phyloP scores from a whole-genome alignment of 2,329 filamentous ascomycete species.

The Stemphylium vesicarium region DNA sequence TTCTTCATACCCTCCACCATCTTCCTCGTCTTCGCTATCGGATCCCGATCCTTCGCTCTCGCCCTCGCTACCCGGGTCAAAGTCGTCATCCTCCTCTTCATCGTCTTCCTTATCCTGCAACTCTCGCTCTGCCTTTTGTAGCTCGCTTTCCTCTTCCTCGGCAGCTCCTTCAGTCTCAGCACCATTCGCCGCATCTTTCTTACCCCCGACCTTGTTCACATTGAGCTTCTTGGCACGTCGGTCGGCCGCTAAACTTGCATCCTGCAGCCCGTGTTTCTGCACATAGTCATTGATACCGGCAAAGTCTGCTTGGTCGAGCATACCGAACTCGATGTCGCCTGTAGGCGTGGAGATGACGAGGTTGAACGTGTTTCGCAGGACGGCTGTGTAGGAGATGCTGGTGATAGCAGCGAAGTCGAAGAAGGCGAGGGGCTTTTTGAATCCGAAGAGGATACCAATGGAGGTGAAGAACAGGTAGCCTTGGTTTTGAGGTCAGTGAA shows the following conservation, averaged over 20 bases:
- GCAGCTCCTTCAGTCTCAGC: conserved; percentile 13
- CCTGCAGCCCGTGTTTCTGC: conserved; percentile 66
- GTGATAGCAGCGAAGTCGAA: conserved; percentile 66
- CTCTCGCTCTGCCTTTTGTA: conserved; percentile 48
- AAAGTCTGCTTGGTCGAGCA: conserved; percentile 70
- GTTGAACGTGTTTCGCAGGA: conserved; percentile 71
- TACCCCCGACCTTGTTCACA: conserved; percentile 48
- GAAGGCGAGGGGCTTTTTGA: conserved; percentile 69
- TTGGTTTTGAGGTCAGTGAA: conserved; percentile 39
- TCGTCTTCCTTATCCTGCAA: conserved; percentile 50
- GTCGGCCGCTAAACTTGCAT: conserved; percentile 67
- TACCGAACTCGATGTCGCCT: conserved; percentile 68
- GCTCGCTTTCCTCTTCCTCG: conserved; percentile 47
- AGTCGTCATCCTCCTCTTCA: conserved; percentile 52
- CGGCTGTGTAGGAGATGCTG: conserved; percentile 67
- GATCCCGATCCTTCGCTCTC: conserved; percentile 50
- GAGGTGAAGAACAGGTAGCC: conserved; percentile 69
- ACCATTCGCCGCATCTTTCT: conserved; percentile 28
- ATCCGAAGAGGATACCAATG: conserved; percentile 67
- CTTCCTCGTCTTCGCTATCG: conserved; percentile 45
- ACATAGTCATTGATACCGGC: conserved; percentile 67
- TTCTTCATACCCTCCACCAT: conserved; percentile 42
- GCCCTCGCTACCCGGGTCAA: conserved; percentile 50
- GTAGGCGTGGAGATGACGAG: conserved; percentile 62
- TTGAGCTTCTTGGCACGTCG: conserved; percentile 67